These are phyloP conservation scores for Metschnikowia dekortorum DNA, from an alignment of 805 yeast genomes.

Conservation along the genomic window DNA sequence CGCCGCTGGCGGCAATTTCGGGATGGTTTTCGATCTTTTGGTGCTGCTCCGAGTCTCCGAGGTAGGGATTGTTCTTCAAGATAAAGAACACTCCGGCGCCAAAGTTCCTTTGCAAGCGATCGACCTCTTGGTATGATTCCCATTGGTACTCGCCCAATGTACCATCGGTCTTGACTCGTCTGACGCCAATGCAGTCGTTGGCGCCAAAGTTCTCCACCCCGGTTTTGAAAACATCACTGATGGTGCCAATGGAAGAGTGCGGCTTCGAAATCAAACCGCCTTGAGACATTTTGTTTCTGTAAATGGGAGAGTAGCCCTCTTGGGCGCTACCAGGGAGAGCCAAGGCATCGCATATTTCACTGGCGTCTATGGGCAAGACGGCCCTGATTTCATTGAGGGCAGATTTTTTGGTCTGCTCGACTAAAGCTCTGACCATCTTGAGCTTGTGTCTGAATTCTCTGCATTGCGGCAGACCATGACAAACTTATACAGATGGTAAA, in stretches of 20 bases:
- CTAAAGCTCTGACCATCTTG: conserved; percentile 5
- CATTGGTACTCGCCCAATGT: conserved; percentile 10
- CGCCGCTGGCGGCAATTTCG: conserved; percentile 12
- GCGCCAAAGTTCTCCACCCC: conserved; percentile 5
- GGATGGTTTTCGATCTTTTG: conserved; percentile 19
- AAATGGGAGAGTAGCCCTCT: conserved; percentile 14
- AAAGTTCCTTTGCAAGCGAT: conserved; percentile 5
- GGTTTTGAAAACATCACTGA: conserved; percentile 10
- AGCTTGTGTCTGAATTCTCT: background rate
- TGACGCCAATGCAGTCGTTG: conserved; percentile 10
- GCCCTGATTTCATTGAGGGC: conserved; percentile 5
- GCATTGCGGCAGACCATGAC: background rate
- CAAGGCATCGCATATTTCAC: conserved; percentile 6
- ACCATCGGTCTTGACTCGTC: conserved; percentile 9
- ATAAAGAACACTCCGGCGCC: conserved; percentile 17
- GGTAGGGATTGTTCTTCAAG: conserved; percentile 29
- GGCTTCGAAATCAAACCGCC: conserved; percentile 10
- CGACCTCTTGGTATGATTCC: conserved; percentile 8
- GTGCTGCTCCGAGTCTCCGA: conserved; percentile 22
- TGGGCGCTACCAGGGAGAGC: conserved; percentile 11
- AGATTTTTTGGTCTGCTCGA: conserved; percentile 6
- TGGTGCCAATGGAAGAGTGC: conserved; percentile 13
- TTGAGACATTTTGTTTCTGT: conserved; percentile 11
- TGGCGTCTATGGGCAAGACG: conserved; percentile 8
- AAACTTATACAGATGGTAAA: background rate